A percentile compares a stretch with the other conserved stretches of the same genome.
Conservation (phyloP, 1,139 yeast genomes). For the Hansenula lynferdii region DNA sequence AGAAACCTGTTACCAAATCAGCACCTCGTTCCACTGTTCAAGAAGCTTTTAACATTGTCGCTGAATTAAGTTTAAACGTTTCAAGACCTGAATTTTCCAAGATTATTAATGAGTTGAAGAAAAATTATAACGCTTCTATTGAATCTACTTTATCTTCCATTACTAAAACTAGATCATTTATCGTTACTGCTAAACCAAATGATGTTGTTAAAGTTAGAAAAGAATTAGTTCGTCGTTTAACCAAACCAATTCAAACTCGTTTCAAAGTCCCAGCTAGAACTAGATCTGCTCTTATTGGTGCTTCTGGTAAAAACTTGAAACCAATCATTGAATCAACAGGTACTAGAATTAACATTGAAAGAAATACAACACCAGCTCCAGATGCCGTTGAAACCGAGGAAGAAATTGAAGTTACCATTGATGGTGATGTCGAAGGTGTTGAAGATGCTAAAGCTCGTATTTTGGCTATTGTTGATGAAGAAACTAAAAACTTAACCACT, state of each 20-base stretch:
- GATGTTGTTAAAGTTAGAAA: constrained; percentile 71
- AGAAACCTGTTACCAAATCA: constrained; percentile 22
- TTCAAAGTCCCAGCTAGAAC: constrained; percentile 74
- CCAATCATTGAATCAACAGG: constrained; percentile 71
- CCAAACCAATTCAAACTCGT: constrained; percentile 62
- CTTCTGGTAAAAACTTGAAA: constrained; percentile 78
- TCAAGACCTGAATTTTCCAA: constrained; percentile 62
- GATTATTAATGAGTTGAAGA: constrained; percentile 57
- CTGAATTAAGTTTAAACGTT: constrained; percentile 60
- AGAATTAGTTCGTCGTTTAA: constrained; percentile 69
- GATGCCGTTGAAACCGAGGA: constrained; percentile 45
- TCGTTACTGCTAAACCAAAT: constrained; percentile 72
- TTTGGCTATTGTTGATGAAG: constrained; percentile 67
- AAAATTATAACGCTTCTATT: constrained; percentile 59
- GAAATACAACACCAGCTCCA: constrained; percentile 23
- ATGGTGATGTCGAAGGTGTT: constrained; percentile 86
- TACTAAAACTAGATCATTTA: constrained; percentile 78
- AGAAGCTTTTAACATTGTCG: constrained; percentile 69
- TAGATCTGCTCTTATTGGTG: constrained; percentile 82
- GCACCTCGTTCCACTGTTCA: constrained; percentile 34
- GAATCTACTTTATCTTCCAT: constrained; percentile 81
- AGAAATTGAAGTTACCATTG: constrained; percentile 56
- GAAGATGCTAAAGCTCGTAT: constrained; percentile 69
- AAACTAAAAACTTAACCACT: constrained; percentile 54
- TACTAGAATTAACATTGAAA: constrained; percentile 66